These are phyloP conservation scores for Populus hybrid DNA, from an alignment of 441 rosid genomes.

Conservation along the genomic window DNA sequence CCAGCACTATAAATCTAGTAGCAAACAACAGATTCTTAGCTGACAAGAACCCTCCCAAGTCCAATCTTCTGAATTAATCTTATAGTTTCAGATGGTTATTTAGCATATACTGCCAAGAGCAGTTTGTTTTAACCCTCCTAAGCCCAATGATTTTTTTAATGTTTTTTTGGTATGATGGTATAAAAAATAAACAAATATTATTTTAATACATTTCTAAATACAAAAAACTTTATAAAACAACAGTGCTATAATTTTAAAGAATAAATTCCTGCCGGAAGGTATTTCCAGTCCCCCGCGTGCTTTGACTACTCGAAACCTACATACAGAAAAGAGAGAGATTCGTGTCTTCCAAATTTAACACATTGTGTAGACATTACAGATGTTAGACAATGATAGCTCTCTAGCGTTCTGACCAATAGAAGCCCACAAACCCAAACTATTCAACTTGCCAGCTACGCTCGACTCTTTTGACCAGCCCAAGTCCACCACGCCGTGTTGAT, in stretches of 20 bases:
- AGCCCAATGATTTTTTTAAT: too few species aligned
- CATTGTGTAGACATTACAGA: constrained; percentile 4
- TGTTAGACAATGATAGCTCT: constrained; percentile 13
- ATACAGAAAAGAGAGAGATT: constrained; percentile 5
- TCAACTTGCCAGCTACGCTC: constrained; percentile 12
- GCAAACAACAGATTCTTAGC: too few species aligned
- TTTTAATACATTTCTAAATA: not conserved
- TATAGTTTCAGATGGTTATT: not conserved
- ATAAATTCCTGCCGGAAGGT: not conserved
- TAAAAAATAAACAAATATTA: not conserved
- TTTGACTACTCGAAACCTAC: constrained; percentile 20
- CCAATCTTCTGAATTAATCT: not conserved
- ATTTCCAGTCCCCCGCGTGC: constrained; percentile 14
- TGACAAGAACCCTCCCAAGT: too few species aligned
- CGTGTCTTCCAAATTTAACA: not conserved
- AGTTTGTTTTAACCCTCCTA: too few species aligned
- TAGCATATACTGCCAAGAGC: constrained; percentile 1
- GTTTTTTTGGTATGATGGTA: too few species aligned
- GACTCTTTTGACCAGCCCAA: constrained; percentile 24
- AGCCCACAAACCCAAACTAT: not conserved
- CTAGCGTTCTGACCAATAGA: constrained; percentile 14
- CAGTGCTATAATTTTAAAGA: not conserved
- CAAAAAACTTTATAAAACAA: too few species aligned
- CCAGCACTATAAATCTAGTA: not conserved
- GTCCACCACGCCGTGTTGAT: not conserved